These are phyloP conservation scores for Delphinella strobiligena DNA, from an alignment of 2,329 filamentous ascomycete genomes.

Conservation along the genomic window DNA sequence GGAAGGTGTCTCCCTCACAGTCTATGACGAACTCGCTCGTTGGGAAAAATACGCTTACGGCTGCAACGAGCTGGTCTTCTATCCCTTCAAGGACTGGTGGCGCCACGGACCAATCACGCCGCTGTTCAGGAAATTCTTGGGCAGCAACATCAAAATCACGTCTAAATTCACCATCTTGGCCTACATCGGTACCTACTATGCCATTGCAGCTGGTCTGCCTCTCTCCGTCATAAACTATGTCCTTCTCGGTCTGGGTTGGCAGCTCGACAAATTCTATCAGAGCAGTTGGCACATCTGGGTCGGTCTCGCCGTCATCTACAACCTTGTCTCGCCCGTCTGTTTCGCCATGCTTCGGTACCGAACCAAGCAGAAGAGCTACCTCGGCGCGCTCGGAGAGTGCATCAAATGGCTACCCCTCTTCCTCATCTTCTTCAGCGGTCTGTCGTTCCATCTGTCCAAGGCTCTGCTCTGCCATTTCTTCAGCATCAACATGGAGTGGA, in stretches of 20 bases:
- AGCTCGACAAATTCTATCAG: slow-evolving; percentile 55
- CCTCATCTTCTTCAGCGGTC: slow-evolving; percentile 70
- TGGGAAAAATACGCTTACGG: slow-evolving; percentile 68
- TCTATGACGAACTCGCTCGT: slow-evolving; percentile 59
- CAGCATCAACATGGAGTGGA: slow-evolving; percentile 77
- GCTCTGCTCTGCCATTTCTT: slow-evolving; percentile 75
- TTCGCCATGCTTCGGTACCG: slow-evolving; percentile 50
- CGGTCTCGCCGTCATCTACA: slow-evolving; percentile 53
- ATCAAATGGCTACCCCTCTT: slow-evolving; percentile 52
- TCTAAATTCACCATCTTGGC: slow-evolving; percentile 61
- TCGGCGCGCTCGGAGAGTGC: slow-evolving; percentile 42
- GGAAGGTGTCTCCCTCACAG: slow-evolving; percentile 60
- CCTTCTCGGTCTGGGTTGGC: slow-evolving; percentile 59
- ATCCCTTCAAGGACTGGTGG: slow-evolving; percentile 52
- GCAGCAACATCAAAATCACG: slow-evolving; percentile 48
- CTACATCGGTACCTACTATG: slow-evolving; percentile 59
- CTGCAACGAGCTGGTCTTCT: slow-evolving; percentile 59
- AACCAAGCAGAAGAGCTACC: slow-evolving; percentile 40
- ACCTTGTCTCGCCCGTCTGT: slow-evolving; percentile 46
- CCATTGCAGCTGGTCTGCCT: slow-evolving; percentile 55
- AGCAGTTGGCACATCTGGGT: slow-evolving; percentile 55
- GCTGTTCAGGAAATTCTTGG: slow-evolving; percentile 50
- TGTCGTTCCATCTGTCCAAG: slow-evolving; percentile 70
- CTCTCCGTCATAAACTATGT: slow-evolving; percentile 58
- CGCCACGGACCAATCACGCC: slow-evolving; percentile 52